Base-by-base conservation (phyloP, 2,329 filamentous ascomycete genomes). In the Tetracladium maxilliforme region DNA sequence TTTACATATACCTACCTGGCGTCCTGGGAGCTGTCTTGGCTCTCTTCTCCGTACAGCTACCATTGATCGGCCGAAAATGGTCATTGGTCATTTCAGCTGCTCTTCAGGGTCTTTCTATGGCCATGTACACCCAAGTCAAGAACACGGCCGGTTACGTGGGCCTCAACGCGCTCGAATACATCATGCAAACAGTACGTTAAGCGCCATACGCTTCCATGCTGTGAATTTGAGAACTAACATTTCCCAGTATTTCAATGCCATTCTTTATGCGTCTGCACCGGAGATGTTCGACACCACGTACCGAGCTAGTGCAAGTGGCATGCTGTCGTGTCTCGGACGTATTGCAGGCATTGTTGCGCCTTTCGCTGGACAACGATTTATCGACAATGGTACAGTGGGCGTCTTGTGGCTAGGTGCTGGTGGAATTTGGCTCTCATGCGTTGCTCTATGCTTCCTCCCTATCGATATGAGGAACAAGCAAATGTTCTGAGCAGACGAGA, bases 1-100 rank as follows among this genome's bases (percentile, higher is more conserved):
- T 50, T 9, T 45, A 45, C 30, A 50, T 51, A 28, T 50, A 49
- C 32, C 30, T 44, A 6, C 42, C 41, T 12, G 47, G 47, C 14
- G 39, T 48, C 14, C 16, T 42, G 7, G 47, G 47, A 9, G 47
- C 37, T 7, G 23, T 29, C 5, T 16, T 42, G 7, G 36, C 32
- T n/a, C 21, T 28, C 9, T 12, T 31, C 11, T 33, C 36, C 29
- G 27, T 35, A 10, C 26, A 30, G 19, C 21, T 39, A 3, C 28
- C 31, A 7, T 29, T 32, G 4, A 22, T 44, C 10, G 41, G 41
- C 3, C 30, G 40, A 3, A 43, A 43, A 21, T 39, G 36, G 33
- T 33, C 42, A 5, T 33, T 47, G 31, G 33, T 44, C 11, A 10
- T 37, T 7, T 41, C 42, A 6, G 33, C 41, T 11, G 35, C 35